These are phyloP conservation scores for Dictyostelium capitatum DNA, from an alignment of 78 protist species.

Conservation along the genomic window DNA sequence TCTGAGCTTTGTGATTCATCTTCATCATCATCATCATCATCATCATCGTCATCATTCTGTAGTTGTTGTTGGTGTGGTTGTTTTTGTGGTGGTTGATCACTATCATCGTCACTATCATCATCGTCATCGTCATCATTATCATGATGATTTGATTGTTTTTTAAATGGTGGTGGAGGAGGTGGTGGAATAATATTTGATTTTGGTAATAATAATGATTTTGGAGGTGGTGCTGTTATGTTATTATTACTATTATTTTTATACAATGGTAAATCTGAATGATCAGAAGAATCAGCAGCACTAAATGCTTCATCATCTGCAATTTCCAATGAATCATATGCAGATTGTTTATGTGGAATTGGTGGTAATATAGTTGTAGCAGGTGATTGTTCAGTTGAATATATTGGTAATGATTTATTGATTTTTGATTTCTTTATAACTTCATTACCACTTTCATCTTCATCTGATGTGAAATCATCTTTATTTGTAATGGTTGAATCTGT, in stretches of 20 bases:
- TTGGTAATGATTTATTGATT: background rate
- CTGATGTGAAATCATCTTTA: slow-evolving; percentile 49
- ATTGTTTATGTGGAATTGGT: background rate
- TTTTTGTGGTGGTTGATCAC: background rate
- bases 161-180: slow-evolving; percentile 1
- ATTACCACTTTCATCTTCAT: slow-evolving; percentile 6
- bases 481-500: background rate
- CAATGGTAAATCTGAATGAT: slow-evolving; percentile 19
- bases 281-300: background rate
- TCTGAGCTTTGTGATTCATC: slow-evolving; percentile 11
- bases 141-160: background rate
- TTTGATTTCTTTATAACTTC: background rate
- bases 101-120: background rate
- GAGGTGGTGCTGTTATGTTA: background rate
- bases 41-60: background rate
- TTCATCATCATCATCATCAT: background rate
- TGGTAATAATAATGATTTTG: background rate
- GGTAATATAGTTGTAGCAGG: slow-evolving; percentile 18
- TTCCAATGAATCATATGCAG: background rate
- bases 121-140: background rate
- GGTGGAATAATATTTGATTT: background rate
- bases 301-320: slow-evolving; percentile 33
- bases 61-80: too few species aligned
- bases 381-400: slow-evolving; percentile 36
- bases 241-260: background rate